Evolutionary conservation across 495 filamentous ascomycete genomes (phyloP).

Genomic region (Penicillium bovifimosum): DNA sequence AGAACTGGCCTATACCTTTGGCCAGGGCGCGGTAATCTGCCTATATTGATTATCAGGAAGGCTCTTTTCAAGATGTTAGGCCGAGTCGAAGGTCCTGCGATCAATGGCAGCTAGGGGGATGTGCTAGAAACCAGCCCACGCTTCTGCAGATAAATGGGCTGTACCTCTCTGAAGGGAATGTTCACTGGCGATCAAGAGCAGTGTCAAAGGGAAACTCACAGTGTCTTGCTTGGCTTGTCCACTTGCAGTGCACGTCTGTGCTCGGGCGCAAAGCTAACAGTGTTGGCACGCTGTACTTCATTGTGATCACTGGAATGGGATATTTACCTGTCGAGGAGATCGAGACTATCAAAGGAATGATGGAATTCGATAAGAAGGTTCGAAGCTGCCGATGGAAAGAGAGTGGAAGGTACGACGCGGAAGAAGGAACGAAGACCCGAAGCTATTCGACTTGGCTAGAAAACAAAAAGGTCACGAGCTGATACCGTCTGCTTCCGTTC

Average conservation of each 20-base stretch:
- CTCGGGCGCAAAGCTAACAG: conserved; percentile 33
- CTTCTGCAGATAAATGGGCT: background rate
- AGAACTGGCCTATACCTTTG: conserved; percentile 1
- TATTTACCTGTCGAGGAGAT: conserved; percentile 4
- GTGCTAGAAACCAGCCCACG: background rate
- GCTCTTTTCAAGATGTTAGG: background rate
- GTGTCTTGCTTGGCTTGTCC: conserved; percentile 14
- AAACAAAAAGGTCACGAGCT: background rate
- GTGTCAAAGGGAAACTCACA: conserved; percentile 14
- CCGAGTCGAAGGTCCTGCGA: background rate
- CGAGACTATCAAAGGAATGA: background rate
- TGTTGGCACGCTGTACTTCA: conserved; percentile 36
- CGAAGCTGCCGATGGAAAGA: background rate
- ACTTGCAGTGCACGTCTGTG: conserved; percentile 25
- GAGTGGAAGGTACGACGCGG: background rate
- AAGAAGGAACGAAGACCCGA: background rate
- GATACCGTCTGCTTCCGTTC: background rate
- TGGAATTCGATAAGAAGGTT: background rate
- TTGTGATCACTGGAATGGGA: conserved; percentile 12
- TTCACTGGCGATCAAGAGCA: background rate
- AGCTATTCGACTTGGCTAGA: background rate
- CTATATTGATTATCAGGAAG: conserved; percentile 4
- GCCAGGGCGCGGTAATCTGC: background rate
- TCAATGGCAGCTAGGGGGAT: background rate
- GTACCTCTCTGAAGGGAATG: background rate